phyloP scores from a whole-genome alignment of 495 filamentous ascomycete genomes.

The Haplographium delicatum region DNA sequence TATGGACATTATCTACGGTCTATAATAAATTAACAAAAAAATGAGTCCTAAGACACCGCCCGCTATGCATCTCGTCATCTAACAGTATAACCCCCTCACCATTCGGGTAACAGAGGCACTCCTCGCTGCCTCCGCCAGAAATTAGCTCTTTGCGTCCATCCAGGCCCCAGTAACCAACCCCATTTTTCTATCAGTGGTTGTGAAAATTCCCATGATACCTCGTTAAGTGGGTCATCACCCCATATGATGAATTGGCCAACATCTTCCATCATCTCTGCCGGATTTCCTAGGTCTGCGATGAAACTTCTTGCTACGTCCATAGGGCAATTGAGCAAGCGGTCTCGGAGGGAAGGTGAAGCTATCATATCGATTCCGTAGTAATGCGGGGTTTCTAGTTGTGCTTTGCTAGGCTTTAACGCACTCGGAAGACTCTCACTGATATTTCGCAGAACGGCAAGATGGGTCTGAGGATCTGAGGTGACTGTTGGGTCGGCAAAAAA shows the following conservation, averaged over 20 bases:
- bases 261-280: conserved; percentile 24
- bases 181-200: conserved; percentile 29
- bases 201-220: conserved; percentile 35
- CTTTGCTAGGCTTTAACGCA: conserved; percentile 29
- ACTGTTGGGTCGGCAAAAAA: conserved; percentile 17
- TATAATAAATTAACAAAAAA: too few species aligned
- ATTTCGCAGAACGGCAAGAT: conserved; percentile 27
- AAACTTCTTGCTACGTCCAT: conserved; percentile 27
- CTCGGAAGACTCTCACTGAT: conserved; percentile 23
- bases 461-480: conserved; percentile 19
- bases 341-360: conserved; percentile 30
- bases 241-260: conserved; percentile 31
- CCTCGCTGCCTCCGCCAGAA: conserved; percentile 33
- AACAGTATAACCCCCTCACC: conserved; percentile 8
- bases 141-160: conserved; percentile 31
- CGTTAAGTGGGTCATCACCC: conserved; percentile 32
- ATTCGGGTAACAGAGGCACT: conserved; percentile 25
- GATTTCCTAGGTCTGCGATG: conserved; percentile 25
- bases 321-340: conserved; percentile 24
- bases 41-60: conserved; percentile 4
- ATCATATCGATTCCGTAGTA: conserved; percentile 38
- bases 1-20: too few species aligned
- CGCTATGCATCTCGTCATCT: conserved; percentile 6
- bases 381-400: conserved; percentile 34
- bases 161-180: conserved; percentile 28